Evolutionary conservation across 257 asterid genomes (phyloP).

Genomic region (Capsicum rhomboideum): DNA sequence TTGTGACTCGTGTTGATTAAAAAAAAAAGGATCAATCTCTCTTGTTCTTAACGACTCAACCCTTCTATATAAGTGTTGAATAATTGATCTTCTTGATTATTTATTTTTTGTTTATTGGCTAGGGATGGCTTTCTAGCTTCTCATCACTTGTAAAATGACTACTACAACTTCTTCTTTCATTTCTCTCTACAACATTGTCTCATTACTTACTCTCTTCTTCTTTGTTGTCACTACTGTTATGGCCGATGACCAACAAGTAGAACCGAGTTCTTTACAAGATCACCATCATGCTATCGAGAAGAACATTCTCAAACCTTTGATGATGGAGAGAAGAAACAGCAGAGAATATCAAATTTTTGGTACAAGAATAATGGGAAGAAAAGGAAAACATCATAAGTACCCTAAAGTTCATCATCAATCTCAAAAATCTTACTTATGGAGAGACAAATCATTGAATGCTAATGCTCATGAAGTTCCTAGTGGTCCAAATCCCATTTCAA

Average conservation of each 20-base stretch:
- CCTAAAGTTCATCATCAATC: neutral
- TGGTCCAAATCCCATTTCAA: conserved; percentile 69
- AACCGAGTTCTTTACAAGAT: neutral
- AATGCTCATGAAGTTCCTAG: conserved; percentile 70
- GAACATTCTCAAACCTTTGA: neutral
- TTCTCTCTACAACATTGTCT: conserved; percentile 5
- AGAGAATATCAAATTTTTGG: neutral
- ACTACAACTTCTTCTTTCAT: neutral
- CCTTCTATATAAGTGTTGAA: neutral
- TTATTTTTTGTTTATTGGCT: conserved; percentile 9
- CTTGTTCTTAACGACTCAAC: neutral
- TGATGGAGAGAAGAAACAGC: neutral
- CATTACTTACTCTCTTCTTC: conserved; percentile 5
- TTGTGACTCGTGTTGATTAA: neutral
- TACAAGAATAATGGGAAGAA: conserved; percentile 8
- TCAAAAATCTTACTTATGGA: conserved; percentile 6
- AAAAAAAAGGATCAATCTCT: neutral
- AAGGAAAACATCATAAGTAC: neutral
- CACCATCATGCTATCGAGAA: neutral
- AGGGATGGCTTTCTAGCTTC: neutral
- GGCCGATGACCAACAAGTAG: neutral
- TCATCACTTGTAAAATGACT: conserved; percentile 2
- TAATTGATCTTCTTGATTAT: neutral
- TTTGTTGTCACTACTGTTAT: conserved; percentile 3
- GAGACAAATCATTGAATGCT: conserved; percentile 21